These are phyloP conservation scores for Amaranthus palmeri DNA, from an alignment of 148 eudicot species.

Conservation along the genomic window DNA sequence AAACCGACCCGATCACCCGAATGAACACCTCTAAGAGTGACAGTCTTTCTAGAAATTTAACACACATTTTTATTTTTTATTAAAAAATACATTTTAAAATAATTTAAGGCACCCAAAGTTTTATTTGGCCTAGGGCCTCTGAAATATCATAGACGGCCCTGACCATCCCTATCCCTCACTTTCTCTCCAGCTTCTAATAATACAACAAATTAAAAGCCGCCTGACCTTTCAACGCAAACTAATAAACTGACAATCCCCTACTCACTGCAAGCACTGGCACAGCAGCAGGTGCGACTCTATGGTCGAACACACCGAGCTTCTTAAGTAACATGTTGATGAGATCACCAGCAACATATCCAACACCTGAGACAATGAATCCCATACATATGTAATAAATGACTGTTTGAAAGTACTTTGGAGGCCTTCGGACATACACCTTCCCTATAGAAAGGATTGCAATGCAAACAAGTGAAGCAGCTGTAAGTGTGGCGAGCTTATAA, in stretches of 20 bases:
- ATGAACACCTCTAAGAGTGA: too few species aligned
- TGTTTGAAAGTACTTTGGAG: constrained; percentile 53
- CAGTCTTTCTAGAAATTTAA: too few species aligned
- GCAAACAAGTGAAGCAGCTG: constrained; percentile 54
- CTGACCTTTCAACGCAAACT: too few species aligned
- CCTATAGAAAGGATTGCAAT: constrained; percentile 53
- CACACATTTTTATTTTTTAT: too few species aligned
- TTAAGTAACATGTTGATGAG: constrained; percentile 45
- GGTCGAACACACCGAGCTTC: constrained; percentile 55
- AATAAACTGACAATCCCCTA: constrained; percentile 40
- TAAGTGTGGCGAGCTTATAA: constrained; percentile 51
- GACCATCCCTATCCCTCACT: too few species aligned
- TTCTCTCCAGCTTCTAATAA: too few species aligned
- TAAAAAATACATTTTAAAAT: too few species aligned
- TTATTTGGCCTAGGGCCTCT: too few species aligned
- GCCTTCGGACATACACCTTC: constrained; percentile 53
- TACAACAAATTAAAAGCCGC: too few species aligned
- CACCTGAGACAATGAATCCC: constrained; percentile 64
- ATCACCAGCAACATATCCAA: constrained; percentile 60
- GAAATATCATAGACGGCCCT: too few species aligned
- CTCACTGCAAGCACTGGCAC: constrained; percentile 18
- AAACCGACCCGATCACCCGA: too few species aligned
- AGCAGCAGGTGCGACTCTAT: constrained; percentile 15
- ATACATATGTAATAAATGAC: constrained; percentile 38
- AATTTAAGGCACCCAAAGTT: too few species aligned